Percentiles rank a stretch among this genome's conserved stretches.
Evolutionary conservation across 768 basidiomycete species (phyloP).

Genomic region (Hygrophorus russula): DNA sequence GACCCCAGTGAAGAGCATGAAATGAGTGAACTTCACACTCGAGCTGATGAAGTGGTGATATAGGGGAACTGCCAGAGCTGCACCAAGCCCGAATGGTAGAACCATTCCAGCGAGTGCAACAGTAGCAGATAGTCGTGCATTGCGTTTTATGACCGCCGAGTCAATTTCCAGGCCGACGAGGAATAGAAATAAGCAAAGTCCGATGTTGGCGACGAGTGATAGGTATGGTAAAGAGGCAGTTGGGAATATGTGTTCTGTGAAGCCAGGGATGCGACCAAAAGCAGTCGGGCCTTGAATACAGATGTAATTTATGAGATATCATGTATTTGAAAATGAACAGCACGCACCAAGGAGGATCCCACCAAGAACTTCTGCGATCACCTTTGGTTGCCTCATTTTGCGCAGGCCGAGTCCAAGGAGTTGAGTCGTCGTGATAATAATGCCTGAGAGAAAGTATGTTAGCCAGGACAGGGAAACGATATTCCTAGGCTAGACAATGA

Average conservation of each 20-base stretch:
- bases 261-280: slow-evolving; percentile 39
- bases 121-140: slow-evolving; percentile 52
- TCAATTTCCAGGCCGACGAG: slow-evolving; percentile 93
- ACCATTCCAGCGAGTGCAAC: slow-evolving; percentile 79
- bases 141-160: slow-evolving; percentile 60
- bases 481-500: no score
- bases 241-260: slow-evolving; percentile 82
- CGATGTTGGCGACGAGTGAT: slow-evolving; percentile 81
- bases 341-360: slow-evolving; percentile 73
- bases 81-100: slow-evolving; percentile 81
- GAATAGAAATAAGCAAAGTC: slow-evolving; percentile 81
- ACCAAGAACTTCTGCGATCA: slow-evolving; percentile 76
- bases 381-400: slow-evolving; percentile 77
- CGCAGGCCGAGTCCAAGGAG: slow-evolving; percentile 59
- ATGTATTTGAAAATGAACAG: background rate
- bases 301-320: background rate
- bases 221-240: slow-evolving; percentile 60
- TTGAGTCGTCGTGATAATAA: slow-evolving; percentile 77
- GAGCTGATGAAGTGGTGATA: slow-evolving; percentile 67
- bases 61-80: slow-evolving; percentile 48
- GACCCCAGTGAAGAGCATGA: slow-evolving; percentile 90
- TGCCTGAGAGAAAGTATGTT: slow-evolving; percentile 28
- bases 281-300: slow-evolving; percentile 34
- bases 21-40: slow-evolving; percentile 68
- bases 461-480: no score